Percentiles rank a stretch among this genome's conserved stretches.
phyloP scores from a whole-genome alignment of 1,284 basidiomycete genomes.

The Moniliella sp. region DNA sequence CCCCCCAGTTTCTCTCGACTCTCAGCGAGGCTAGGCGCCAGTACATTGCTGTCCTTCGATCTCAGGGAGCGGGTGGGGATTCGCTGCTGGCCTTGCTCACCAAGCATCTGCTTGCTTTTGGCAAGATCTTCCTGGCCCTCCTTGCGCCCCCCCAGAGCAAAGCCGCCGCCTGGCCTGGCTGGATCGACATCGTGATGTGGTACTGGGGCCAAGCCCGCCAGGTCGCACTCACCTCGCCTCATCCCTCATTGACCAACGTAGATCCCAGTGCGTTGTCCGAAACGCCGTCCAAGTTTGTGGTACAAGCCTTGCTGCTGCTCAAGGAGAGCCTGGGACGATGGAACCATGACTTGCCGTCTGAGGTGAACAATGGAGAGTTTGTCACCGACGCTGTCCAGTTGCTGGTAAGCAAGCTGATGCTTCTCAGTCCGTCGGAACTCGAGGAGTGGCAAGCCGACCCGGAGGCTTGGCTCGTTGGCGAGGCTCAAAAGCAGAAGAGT shows the following conservation, averaged over 20 bases:
- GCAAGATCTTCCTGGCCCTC: conserved; percentile 26
- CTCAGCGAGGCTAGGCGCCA: conserved; percentile 1
- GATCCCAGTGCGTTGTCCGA: conserved; percentile 5
- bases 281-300: conserved; percentile 21
- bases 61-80: not conserved
- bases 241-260: not conserved
- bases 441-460: conserved; percentile 20
- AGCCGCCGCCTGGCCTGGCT: conserved; percentile 22
- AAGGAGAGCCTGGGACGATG: conserved; percentile 17
- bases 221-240: not conserved
- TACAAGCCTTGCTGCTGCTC: conserved; percentile 22
- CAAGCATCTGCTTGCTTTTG: conserved; percentile 22
- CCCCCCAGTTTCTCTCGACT: conserved; percentile 13
- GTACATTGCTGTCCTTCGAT: not conserved
- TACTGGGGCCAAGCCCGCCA: conserved; percentile 16
- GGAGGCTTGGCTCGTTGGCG: conserved; percentile 22
- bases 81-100: conserved; percentile 13
- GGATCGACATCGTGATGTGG: conserved; percentile 26
- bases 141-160: conserved; percentile 19
- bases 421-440: conserved; percentile 17
- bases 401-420: conserved; percentile 17
- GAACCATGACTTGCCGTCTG: conserved; percentile 11
- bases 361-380: conserved; percentile 14
- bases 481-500: conserved; percentile 12
- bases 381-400: conserved; percentile 16